A percentile compares a stretch with the other conserved stretches of the same genome.
These are phyloP conservation scores for Meira miltonrushii DNA, from an alignment of 1,284 basidiomycete species.

Conservation along the genomic window DNA sequence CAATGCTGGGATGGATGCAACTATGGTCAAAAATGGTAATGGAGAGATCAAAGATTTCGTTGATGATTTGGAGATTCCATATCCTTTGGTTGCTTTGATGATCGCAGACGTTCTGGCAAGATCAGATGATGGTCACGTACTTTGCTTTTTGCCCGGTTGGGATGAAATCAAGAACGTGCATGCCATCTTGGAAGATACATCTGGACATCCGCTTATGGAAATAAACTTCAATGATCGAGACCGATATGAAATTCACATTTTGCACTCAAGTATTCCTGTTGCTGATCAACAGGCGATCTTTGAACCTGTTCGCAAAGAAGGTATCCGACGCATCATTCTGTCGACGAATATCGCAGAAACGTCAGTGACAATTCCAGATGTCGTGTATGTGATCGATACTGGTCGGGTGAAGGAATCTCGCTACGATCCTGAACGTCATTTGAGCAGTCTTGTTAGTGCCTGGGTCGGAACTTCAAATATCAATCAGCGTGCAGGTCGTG, in stretches of 20 bases:
- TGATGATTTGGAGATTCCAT: slow-evolving; percentile 76
- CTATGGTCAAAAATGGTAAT: neutral
- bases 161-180: slow-evolving; percentile 84
- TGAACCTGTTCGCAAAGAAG: slow-evolving; percentile 54
- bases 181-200: slow-evolving; percentile 60
- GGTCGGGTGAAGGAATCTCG: slow-evolving; percentile 84
- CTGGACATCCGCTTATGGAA: slow-evolving; percentile 55
- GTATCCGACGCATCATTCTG: slow-evolving; percentile 73
- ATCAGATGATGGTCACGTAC: slow-evolving; percentile 78
- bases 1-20: slow-evolving; percentile 16
- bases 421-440: slow-evolving; percentile 83
- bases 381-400: slow-evolving; percentile 88
- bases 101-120: slow-evolving; percentile 71
- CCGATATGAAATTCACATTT: slow-evolving; percentile 72
- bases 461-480: slow-evolving; percentile 92
- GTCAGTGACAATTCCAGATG: slow-evolving; percentile 90
- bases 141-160: slow-evolving; percentile 87
- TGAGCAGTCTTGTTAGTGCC: slow-evolving; percentile 78
- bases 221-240: slow-evolving; percentile 36
- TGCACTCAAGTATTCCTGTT: slow-evolving; percentile 86
- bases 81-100: slow-evolving; percentile 73
- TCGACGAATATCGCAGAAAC: slow-evolving; percentile 97
- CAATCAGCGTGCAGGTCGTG: slow-evolving; percentile 87
- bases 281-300: slow-evolving; percentile 88
- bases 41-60: slow-evolving; percentile 50